phyloP scores from a whole-genome alignment of 108 stramenopile species.

The Pseudonitzschia multistriata region DNA sequence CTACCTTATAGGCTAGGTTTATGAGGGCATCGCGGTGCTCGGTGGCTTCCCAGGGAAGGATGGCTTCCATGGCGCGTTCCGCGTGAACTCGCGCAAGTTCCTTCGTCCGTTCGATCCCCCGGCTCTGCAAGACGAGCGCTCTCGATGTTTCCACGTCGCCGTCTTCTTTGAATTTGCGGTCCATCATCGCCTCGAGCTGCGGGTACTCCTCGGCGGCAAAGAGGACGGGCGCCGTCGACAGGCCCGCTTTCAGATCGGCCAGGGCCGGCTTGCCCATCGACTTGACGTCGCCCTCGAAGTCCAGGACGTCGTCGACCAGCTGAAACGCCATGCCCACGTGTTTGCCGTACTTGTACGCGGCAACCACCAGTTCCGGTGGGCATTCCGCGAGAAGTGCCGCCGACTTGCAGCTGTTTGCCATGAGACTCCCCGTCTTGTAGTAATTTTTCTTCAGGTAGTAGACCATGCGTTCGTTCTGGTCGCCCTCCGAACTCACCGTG shows the following conservation, averaged over 20 bases:
- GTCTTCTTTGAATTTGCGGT: conserved; percentile 81
- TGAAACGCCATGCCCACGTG: conserved; percentile 98
- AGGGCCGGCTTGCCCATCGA: conserved; percentile 93
- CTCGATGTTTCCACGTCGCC: conserved; percentile 90
- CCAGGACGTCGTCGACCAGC: conserved; percentile 96
- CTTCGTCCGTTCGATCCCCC: conserved; percentile 82
- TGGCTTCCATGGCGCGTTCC: conserved; percentile 87
- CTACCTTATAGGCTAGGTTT: conserved; percentile 76
- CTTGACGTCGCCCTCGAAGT: conserved; percentile 87
- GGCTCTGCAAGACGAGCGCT: conserved; percentile 54
- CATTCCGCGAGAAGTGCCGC: conserved; percentile 86
- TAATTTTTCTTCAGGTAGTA: conserved; percentile 95
- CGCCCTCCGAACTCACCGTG: conserved; percentile 22
- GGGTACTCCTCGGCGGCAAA: conserved; percentile 88
- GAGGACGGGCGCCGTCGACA: conserved; percentile 95
- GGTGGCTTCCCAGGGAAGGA: conserved; percentile 43
- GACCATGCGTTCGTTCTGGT: conserved; percentile 50
- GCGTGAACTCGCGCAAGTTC: conserved; percentile 93
- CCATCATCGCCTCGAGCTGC: conserved; percentile 70
- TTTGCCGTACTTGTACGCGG: conserved; percentile 92
- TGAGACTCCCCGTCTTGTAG: conserved; percentile 97
- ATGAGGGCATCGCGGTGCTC: conserved; percentile 72
- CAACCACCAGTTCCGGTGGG: conserved; percentile 57
- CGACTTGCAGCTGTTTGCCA: conserved; percentile 95
- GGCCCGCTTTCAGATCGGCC: conserved; percentile 89